Conservation (phyloP, 768 basidiomycete species). For the Suillus subluteus region DNA sequence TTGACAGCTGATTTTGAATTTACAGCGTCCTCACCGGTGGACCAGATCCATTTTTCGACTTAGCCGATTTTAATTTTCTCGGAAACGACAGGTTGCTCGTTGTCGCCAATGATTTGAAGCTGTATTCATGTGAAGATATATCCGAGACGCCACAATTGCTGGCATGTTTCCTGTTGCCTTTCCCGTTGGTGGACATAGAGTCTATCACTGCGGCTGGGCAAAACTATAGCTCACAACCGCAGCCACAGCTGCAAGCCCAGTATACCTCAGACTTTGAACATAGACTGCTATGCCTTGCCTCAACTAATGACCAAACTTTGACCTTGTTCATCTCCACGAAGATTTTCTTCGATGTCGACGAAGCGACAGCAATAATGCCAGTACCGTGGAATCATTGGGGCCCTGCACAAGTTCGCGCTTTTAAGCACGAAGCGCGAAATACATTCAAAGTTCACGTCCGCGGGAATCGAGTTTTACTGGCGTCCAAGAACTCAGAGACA, state of each 20-base stretch:
- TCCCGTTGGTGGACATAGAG: not conserved
- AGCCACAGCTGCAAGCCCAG: not conserved
- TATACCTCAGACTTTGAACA: not conserved
- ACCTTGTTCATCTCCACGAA: not conserved
- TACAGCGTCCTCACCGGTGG: not conserved
- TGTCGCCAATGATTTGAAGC: not conserved
- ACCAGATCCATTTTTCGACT: accelerated
- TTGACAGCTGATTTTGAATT: not conserved
- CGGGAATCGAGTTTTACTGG: not conserved
- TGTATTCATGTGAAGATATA: not conserved
- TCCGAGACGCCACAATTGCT: not conserved
- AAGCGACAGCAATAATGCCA: not conserved
- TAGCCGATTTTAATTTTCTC: not conserved
- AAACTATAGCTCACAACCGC: not conserved
- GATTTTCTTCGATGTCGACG: not conserved
- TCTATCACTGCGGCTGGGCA: not conserved
- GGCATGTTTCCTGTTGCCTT: not conserved
- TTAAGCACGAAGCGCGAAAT: not conserved
- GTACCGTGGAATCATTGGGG: not conserved
- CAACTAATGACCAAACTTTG: not conserved
- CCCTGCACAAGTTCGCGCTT: too few species aligned
- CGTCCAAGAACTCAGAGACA: not conserved
- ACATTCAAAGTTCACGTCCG: not conserved
- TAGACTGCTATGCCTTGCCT: not conserved
- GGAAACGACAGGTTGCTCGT: not conserved